Base-by-base conservation (phyloP, 2,329 filamentous ascomycete species). In the Fonsecaea erecta region DNA sequence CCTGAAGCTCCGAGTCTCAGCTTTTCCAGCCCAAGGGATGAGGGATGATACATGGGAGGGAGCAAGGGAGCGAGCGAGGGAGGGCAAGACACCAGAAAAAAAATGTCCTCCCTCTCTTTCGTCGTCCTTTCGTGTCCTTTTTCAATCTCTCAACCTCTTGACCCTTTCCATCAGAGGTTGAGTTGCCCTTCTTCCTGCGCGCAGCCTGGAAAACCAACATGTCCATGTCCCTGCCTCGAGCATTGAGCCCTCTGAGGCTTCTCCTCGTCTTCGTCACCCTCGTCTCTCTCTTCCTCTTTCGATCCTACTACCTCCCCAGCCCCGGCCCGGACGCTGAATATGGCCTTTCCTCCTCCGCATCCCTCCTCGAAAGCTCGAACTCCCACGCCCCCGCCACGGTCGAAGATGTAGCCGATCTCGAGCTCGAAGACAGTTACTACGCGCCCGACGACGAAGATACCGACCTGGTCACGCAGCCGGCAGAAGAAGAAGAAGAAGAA, bases 141-240 rank as follows among this genome's bases (percentile, higher is more conserved):
- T 48, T 18, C 21, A 21, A 8, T 9, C 18, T 53, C 51, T 46
- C 34, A 24, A 16, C 30, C 58, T 60, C 48, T 16, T 26, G n/a
- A n/a, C n/a, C 48, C 30, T 11, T 18, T 24, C n/a, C 12, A 18
- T 12, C 3, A 12, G 43, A 48, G 43, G 43, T 12, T 24, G 18
- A 48, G 43, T 48, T n/a, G 43, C 14, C 18, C n/a, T 12, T 11
- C 21, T n/a, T n/a, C n/a, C n/a, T n/a, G n/a, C n/a, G n/a, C 21
- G 11, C n/a, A 12, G 52, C 28, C 30, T 26, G 26, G 40, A 40
- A 52, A 60, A 52, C 57, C 57, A 60, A 52, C 57, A 69, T 69
- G 64, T 21, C 67, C n/a, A 24, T 63, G 48, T 52, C 67, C 32
- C 55, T 69, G 30, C 67, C 67, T 55, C 67, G 67, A 48, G 64